phyloP scores from a whole-genome alignment of 1,284 basidiomycete genomes.

The Tilletia setariae region DNA sequence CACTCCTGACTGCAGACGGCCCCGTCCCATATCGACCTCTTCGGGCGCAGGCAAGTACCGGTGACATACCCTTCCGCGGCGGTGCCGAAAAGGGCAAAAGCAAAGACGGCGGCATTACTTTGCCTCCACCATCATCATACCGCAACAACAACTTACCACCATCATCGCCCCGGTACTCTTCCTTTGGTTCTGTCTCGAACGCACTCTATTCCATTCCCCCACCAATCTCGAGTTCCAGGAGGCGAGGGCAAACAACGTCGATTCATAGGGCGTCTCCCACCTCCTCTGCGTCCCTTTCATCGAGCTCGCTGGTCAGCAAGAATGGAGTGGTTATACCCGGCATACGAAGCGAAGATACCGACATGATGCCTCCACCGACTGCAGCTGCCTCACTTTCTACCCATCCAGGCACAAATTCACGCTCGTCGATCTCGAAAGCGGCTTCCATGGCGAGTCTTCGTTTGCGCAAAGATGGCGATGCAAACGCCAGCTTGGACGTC shows the following conservation, averaged over 20 bases:
- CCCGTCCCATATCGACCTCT: slow-evolving; percentile 4
- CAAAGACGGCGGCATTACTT: not conserved
- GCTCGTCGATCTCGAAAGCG: not conserved
- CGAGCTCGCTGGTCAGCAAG: not conserved
- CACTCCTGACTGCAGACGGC: slow-evolving; percentile 4
- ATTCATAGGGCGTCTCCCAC: not conserved
- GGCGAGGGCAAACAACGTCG: not conserved
- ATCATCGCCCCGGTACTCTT: slow-evolving; percentile 9
- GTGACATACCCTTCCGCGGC: slow-evolving; percentile 4
- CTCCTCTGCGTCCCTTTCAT: not conserved
- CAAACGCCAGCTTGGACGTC: not conserved
- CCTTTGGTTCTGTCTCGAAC: slow-evolving; percentile 3
- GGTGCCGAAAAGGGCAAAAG: not conserved
- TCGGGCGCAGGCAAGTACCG: not conserved
- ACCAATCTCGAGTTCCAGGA: not conserved
- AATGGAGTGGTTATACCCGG: too few relatives aligned
- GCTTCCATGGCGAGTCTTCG: slow-evolving; percentile 5
- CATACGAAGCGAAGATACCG: not conserved
- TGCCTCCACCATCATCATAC: not conserved
- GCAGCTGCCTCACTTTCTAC: not conserved
- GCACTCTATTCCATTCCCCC: not conserved
- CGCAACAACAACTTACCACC: not conserved
- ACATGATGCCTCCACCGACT: slow-evolving; percentile 12
- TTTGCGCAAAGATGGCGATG: not conserved
- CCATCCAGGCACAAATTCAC: not conserved